Conservation (phyloP, 2,329 filamentous ascomycete genomes). For the Knufia petricola region DNA sequence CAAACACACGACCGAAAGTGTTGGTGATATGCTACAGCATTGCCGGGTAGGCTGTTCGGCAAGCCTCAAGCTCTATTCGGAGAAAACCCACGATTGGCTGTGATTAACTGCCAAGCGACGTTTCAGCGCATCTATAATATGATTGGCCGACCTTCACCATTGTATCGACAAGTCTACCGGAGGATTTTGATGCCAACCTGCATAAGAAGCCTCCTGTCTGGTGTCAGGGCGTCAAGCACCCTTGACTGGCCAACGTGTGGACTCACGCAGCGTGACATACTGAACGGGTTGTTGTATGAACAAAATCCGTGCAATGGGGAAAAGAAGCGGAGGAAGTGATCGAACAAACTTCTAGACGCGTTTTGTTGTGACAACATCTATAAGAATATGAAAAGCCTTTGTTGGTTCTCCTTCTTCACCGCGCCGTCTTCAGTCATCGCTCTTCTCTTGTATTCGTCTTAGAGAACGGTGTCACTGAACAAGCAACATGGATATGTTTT, state of each 20-base stretch:
- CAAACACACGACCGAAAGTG: neutral
- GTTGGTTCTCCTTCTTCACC: neutral
- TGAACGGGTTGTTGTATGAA: neutral
- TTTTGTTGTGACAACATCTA: neutral
- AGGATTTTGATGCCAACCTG: neutral
- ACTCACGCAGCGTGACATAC: neutral
- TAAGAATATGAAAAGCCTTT: neutral
- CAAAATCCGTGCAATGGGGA: neutral
- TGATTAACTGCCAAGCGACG: neutral
- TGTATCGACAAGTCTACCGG: neutral
- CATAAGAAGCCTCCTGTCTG: conserved; percentile 2
- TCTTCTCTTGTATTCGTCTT: neutral
- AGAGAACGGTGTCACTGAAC: neutral
- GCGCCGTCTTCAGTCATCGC: neutral
- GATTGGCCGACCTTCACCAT: neutral
- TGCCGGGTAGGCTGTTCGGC: neutral
- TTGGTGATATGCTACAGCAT: neutral
- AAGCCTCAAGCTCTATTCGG: neutral
- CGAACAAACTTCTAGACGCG: neutral
- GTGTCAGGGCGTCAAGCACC: neutral
- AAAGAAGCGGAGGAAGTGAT: neutral
- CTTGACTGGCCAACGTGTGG: conserved; percentile 1
- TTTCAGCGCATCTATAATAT: neutral
- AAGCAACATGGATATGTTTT: neutral
- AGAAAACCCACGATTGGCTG: neutral